Evolutionary conservation across 2,329 filamentous ascomycete species (phyloP), one percentile per base, ranked within the genome.

Genomic region (Periconia digitata): DNA sequence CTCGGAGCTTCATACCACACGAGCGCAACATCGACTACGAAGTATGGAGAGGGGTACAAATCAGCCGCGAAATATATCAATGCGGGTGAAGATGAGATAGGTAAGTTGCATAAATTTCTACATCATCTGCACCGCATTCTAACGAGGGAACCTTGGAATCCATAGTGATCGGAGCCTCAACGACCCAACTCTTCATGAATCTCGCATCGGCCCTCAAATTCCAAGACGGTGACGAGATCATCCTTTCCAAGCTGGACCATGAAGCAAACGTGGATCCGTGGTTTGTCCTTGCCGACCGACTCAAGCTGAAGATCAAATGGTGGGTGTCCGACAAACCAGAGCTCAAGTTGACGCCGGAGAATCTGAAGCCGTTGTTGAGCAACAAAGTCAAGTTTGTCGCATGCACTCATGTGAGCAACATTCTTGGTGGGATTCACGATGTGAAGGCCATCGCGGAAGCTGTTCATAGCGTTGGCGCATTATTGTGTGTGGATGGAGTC

Each of bases 261-360:
- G 89, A 92, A 72, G 85, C 88, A 32, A 90, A 91, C 64, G 84
- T 89, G 47, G 82, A 85, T 1, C 79, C 87, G 0, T 92, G 88
- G 89, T 72, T 89, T 0, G 79, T 83, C 42, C 77, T 92, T 21
- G 87, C 87, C 2, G 70, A 78, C 23, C 78, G 80, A 13, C 78
- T 83, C 39, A 77, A 79, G 3, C 74, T 89, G 6, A 78, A 71
- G 0, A 65, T 92, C 38, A 89, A 85, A 62, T 90, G 86, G 86
- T 92, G 87, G 87, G 72, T 71, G 17, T 80, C 66, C 18, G 50
- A 56, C 3, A 64, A 62, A 29, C 54, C 60, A 3, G 83, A 85
- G 60, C 84, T 86, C 0, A 79, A 79, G 46, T 81, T 90, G 7
- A 76, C 78, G 3, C 69, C 78, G 0, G 75, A 79, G 1, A 79